These are phyloP conservation scores for Amaranthus cruentus DNA, from an alignment of 148 eudicot genomes.

Conservation along the genomic window DNA sequence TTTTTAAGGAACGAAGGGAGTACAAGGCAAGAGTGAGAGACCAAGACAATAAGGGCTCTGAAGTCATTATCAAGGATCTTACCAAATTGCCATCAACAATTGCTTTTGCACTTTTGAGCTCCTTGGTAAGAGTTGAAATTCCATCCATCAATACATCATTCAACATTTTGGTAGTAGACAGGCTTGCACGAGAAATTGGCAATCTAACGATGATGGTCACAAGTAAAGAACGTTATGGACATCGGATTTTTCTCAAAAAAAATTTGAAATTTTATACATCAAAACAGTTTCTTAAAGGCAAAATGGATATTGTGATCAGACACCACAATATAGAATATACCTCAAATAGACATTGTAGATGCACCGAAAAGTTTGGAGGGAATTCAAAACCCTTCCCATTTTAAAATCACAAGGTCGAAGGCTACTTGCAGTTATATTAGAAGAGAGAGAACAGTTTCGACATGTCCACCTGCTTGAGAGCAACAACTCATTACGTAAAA, in stretches of 20 bases:
- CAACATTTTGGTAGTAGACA: constrained; percentile 35
- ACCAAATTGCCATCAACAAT: constrained; percentile 79
- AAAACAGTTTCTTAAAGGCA: too few species aligned
- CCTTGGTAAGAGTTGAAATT: constrained; percentile 59
- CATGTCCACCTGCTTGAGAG: constrained; percentile 71
- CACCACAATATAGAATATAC: constrained; percentile 27
- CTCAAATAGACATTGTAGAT: constrained; percentile 68
- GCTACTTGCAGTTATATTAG: constrained; percentile 80
- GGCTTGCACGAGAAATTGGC: constrained; percentile 51
- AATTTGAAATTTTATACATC: background rate
- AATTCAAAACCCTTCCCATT: constrained; percentile 67
- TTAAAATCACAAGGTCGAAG: constrained; percentile 92
- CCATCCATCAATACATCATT: constrained; percentile 55
- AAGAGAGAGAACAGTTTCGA: constrained; percentile 60
- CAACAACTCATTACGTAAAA: constrained; percentile 3
- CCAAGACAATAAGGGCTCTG: background rate
- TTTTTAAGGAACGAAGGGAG: too few species aligned
- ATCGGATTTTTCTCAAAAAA: background rate
- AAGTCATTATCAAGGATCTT: constrained; percentile 20
- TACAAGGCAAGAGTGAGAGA: background rate
- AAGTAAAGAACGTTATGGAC: constrained; percentile 5
- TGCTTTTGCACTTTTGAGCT: constrained; percentile 65
- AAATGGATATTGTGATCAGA: background rate
- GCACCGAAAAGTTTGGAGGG: constrained; percentile 75
- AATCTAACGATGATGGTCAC: constrained; percentile 42